A percentile compares a stretch with the other conserved stretches of the same genome.
Evolutionary conservation across 192 early-diverging fungal genomes (phyloP).

Genomic region (Chytriomyces sp.): DNA sequence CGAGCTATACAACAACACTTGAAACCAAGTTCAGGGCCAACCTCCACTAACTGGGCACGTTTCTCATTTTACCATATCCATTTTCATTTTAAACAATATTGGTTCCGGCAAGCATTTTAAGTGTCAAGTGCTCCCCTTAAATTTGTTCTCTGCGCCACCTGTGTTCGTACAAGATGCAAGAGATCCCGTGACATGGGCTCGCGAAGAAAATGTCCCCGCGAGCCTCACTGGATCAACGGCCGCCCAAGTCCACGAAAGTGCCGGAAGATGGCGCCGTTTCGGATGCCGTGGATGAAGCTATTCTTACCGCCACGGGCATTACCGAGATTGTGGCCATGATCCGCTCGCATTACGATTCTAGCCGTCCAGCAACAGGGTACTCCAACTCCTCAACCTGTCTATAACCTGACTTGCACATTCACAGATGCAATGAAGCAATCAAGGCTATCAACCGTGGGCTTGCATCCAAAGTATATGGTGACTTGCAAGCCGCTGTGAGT

Average conservation of each 20-base stretch:
- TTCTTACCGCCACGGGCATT: not conserved
- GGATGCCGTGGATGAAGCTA: not conserved
- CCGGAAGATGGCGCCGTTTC: not conserved
- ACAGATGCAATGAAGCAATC: not conserved
- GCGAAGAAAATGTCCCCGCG: no score
- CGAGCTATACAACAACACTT: slow-evolving; percentile 49
- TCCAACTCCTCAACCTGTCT: not conserved
- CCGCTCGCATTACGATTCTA: not conserved
- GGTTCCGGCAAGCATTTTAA: not conserved
- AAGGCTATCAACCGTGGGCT: not conserved
- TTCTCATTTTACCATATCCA: not conserved
- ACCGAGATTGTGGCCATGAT: not conserved
- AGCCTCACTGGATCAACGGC: no score
- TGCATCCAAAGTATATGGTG: not conserved
- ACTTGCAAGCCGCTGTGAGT: not conserved
- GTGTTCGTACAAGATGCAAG: not conserved
- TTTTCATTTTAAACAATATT: not conserved
- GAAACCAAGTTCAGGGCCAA: not conserved
- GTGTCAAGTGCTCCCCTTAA: not conserved
- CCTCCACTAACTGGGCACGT: not conserved
- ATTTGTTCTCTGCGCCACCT: not conserved
- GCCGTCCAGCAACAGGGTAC: not conserved
- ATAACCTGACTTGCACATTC: not conserved
- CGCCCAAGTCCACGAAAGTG: no score
- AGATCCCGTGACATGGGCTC: no score